These are phyloP conservation scores for Eucalyptus fibrosa DNA, from an alignment of 345 rosid genomes.

Conservation along the genomic window DNA sequence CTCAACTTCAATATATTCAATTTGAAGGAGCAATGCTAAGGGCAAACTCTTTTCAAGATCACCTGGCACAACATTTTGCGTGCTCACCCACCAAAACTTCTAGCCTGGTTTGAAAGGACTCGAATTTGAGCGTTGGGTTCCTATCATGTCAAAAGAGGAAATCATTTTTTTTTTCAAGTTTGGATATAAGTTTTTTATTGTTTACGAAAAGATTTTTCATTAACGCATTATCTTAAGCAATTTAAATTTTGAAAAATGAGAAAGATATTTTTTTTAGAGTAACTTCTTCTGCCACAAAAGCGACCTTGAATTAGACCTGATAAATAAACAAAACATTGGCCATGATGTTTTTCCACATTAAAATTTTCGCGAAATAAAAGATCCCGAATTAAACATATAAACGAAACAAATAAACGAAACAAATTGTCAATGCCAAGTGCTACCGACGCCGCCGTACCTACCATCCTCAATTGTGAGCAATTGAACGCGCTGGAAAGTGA, in stretches of 20 bases:
- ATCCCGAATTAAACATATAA: not conserved
- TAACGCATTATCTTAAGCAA: not conserved
- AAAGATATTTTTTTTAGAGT: not conserved
- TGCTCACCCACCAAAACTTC: not conserved
- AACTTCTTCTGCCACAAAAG: not conserved
- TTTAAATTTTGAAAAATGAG: not conserved
- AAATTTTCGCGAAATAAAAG: not conserved
- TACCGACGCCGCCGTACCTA: not conserved
- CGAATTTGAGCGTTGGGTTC: fast-evolving
- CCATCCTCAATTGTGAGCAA: not conserved
- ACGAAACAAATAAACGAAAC: not conserved
- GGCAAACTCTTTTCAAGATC: not conserved
- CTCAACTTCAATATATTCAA: not conserved
- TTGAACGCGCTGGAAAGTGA: not conserved
- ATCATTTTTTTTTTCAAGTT: not conserved
- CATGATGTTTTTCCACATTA: not conserved
- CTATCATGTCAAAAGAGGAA: not conserved
- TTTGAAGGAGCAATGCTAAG: not conserved
- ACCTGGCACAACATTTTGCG: not conserved
- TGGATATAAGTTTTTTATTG: not conserved
- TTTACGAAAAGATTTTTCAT: not conserved
- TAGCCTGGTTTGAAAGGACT: not conserved
- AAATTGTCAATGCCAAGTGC: not conserved
- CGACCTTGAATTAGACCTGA: not conserved
- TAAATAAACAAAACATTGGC: not conserved